These are phyloP conservation scores for Yarrowia divulgata DNA, from an alignment of 805 yeast species.

Conservation along the genomic window DNA sequence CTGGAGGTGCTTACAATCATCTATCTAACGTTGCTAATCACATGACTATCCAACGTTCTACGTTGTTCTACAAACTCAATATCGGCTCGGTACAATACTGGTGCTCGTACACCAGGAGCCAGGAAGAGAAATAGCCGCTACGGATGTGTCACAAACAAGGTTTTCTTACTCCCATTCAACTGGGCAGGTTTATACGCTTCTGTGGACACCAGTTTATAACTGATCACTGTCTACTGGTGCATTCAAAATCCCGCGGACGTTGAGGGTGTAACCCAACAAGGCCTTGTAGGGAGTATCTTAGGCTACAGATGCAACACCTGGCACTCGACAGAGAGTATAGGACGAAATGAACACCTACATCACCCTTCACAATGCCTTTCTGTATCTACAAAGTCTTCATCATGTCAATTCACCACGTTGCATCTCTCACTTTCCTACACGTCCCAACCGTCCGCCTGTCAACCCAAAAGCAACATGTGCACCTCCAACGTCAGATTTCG, in stretches of 20 bases:
- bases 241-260: background rate
- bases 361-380: too few species aligned
- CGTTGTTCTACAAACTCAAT: slow-evolving; percentile 17
- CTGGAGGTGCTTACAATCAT: background rate
- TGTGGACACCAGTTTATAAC: background rate
- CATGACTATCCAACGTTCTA: slow-evolving; percentile 14
- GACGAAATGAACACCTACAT: too few species aligned
- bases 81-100: background rate
- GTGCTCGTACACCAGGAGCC: too few species aligned
- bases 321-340: too few species aligned
- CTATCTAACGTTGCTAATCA: slow-evolving; percentile 19
- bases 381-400: too few species aligned
- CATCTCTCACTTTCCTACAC: slow-evolving; percentile 5
- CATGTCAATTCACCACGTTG: background rate
- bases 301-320: background rate
- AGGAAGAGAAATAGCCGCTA: background rate
- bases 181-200: background rate
- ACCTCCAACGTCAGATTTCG: slow-evolving; percentile 33
- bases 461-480: slow-evolving; percentile 25
- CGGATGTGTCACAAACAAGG: background rate
- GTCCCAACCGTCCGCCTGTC: slow-evolving; percentile 5
- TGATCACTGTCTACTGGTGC: background rate
- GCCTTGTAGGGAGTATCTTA: too few species aligned
- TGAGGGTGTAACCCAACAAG: background rate
- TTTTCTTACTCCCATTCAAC: background rate